Evolutionary conservation across 1,284 basidiomycete genomes (phyloP), one percentile per base, ranked within the genome.

Genomic region (Pseudozyma flocculosa): DNA sequence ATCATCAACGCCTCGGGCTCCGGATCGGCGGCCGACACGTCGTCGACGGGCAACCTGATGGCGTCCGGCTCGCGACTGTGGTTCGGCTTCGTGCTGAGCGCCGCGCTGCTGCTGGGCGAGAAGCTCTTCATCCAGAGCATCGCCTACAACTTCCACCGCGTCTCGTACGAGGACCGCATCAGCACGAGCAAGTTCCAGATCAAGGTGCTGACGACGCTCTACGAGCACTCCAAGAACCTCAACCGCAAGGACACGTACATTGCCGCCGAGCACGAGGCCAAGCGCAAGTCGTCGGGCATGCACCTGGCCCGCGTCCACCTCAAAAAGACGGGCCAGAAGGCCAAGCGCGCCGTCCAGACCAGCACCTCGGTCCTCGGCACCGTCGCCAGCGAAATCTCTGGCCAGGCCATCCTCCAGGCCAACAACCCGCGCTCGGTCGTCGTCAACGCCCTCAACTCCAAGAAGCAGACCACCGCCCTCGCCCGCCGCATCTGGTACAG

Each of bases 401-500:
- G 42, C 23, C 49, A 55, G 29, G 48, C 41, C 23, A 52, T 54
- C 21, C 32, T 44, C 4, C 90, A 92, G 76, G 90, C 90, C 39
- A 92, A 92, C 76, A 65, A 65, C 46, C 45, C 57, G 14, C 61
- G 61, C 13, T 65, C 61, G 8, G 54, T 65, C 22, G 61, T 65
- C 30, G 61, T 45, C 17, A 54, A 53, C 2, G 60, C 61, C 10
- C 61, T 65, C 54, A 61, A 57, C 44, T 65, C 61, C 14, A 58
- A 57, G 59, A 91, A 89, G 80, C 92, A 92, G 80, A 88, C 87
- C 11, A 86, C 89, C 58, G 81, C 89, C 84, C 86, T 94, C 44
- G 89, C 90, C 36, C 84, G 88, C 41, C 83, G 91, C 43, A 81
- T 95, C 43, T 96, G 86, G 82, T 92, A 91, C 81, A 92, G 90